Conservation (phyloP, 2,329 filamentous ascomycete species). For the Verticillium dahliae region DNA sequence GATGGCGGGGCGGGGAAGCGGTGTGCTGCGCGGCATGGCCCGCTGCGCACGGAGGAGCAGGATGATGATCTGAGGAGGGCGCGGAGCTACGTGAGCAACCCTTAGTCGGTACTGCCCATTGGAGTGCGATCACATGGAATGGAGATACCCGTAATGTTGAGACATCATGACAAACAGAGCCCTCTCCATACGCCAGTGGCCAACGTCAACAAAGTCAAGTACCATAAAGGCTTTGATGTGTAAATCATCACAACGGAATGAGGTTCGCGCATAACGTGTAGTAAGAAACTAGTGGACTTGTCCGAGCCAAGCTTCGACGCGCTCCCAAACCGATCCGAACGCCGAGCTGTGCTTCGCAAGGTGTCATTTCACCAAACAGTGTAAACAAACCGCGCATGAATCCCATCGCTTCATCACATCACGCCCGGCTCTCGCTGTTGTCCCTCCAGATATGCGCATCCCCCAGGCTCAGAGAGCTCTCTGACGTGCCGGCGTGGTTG, state of each 20-base stretch:
- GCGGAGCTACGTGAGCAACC: conserved; percentile 40
- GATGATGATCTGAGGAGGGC: conserved; percentile 35
- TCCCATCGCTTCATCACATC: not conserved
- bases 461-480: conserved; percentile 39
- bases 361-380: not conserved
- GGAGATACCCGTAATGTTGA: no score
- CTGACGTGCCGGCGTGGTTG: conserved; percentile 25
- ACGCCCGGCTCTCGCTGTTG: conserved; percentile 1
- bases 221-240: no score
- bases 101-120: conserved; percentile 17
- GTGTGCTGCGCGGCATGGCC: conserved; percentile 13
- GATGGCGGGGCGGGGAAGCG: conserved; percentile 32
- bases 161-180: no score
- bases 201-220: no score
- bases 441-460: conserved; percentile 45
- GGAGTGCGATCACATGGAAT: no score
- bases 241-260: no score
- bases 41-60: conserved; percentile 23
- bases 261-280: not conserved
- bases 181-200: no score
- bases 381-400: not conserved
- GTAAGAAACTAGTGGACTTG: not conserved
- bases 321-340: not conserved
- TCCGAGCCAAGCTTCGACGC: not conserved
- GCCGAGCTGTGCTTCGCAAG: not conserved